These are phyloP conservation scores for Beauveria asiatica DNA, from an alignment of 2,329 filamentous ascomycete genomes.

Conservation along the genomic window DNA sequence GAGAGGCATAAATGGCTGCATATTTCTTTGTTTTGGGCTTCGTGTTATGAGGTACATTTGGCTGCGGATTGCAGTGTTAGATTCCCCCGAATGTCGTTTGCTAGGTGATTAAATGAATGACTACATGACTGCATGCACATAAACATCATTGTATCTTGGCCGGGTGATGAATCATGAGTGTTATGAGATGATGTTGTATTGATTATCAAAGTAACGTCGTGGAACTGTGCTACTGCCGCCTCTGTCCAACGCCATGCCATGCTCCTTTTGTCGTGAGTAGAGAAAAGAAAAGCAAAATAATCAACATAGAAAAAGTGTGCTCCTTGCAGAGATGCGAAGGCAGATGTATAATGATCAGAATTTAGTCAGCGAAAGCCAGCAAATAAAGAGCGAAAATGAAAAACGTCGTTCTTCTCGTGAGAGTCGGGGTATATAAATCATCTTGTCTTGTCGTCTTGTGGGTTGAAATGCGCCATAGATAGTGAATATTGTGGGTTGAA, in stretches of 20 bases:
- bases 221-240: background rate
- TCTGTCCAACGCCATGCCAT: constrained; percentile 4
- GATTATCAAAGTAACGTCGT: background rate
- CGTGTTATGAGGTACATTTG: background rate
- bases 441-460: background rate
- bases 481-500: no score
- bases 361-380: background rate
- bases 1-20: background rate
- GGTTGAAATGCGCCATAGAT: background rate
- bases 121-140: background rate
- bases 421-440: constrained; percentile 9
- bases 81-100: background rate
- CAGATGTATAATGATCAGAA: background rate
- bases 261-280: background rate
- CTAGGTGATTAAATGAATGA: background rate
- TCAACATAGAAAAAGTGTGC: background rate
- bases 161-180: background rate
- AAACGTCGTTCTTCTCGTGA: constrained; percentile 2
- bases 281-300: background rate
- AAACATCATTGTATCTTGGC: background rate
- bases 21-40: background rate
- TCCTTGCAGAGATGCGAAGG: constrained; percentile 8
- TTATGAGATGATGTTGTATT: background rate
- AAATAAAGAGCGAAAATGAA: background rate
- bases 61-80: background rate